Evolutionary conservation across 2,329 filamentous ascomycete genomes (phyloP).

Genomic region (Curvularia sp.): DNA sequence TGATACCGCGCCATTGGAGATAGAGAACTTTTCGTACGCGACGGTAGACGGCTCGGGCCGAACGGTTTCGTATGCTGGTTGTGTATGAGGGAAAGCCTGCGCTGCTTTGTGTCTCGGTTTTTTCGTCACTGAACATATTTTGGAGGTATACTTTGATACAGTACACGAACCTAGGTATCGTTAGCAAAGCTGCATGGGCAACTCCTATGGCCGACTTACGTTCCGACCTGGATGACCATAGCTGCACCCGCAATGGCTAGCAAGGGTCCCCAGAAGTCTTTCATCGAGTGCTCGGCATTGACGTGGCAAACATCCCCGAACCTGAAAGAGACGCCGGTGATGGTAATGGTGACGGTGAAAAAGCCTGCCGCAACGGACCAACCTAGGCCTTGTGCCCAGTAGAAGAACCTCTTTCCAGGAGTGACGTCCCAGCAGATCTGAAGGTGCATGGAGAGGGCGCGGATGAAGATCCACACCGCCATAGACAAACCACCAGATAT

Average conservation of each 20-base stretch:
- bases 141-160: constrained; percentile 94
- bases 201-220: constrained; percentile 61
- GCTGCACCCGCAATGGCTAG: constrained; percentile 78
- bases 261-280: constrained; percentile 89
- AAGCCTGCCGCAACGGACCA: constrained; percentile 84
- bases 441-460: constrained; percentile 89
- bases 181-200: constrained; percentile 20
- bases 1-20: constrained; percentile 93
- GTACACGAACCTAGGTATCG: constrained; percentile 64
- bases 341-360: constrained; percentile 75
- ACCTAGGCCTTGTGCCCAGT: constrained; percentile 77
- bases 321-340: constrained; percentile 92
- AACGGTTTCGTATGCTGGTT: constrained; percentile 77
- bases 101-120: constrained; percentile 67
- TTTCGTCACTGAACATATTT: constrained; percentile 75
- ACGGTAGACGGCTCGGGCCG: constrained; percentile 85
- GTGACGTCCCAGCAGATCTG: constrained; percentile 98
- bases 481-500: constrained; percentile 85
- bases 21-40: constrained; percentile 85
- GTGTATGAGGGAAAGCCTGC: constrained; percentile 73
- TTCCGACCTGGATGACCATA: constrained; percentile 80
- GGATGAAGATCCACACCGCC: constrained; percentile 88
- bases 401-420: constrained; percentile 89
- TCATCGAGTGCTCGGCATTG: constrained; percentile 84
- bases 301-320: constrained; percentile 94